Evolutionary conservation across 106 monocot genomes (phyloP), one percentile per base, ranked within the genome.

Genomic region (Allium cepa): DNA sequence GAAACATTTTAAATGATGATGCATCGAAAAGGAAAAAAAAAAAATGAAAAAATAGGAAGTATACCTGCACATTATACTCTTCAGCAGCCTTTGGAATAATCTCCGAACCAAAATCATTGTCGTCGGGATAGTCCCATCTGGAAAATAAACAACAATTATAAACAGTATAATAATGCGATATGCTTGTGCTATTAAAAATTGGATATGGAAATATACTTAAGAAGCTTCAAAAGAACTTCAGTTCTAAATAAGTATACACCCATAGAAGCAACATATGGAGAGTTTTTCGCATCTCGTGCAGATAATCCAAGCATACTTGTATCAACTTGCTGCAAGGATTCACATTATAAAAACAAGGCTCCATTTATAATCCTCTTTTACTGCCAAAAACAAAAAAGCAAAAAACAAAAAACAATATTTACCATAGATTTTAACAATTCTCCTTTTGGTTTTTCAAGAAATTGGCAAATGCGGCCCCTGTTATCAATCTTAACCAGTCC

Each of bases 91-190:
- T 63, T 59, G 85, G 82, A 70, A 86, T 82, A 47, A 86, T 77
- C 63, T 86, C 81, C 16, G 82, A 86, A 7, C 86, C 82, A 73
- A 86, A 86, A 59, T 86, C 86, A 73, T 86, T 82, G 47, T 69
- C 78, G 45, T 57, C 69, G 18, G 82, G 79, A 86, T 81, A 86
- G 8, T 67, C 58, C 27, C 14, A 58, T 66, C 85, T 85, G 64
- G 64, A 68, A 67, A 53, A 11, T 52, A 56, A 66, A 7, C 47
- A 68, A 14, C 48, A 46, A 15, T 8, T 55, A 55, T 36, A 16
- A 36, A 36, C 36, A 36, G 36, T 36, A 5, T 36, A 36, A 36
- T 36, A 36, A 36, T 36, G 36, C 5, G 3, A 36, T 36, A 36
- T 36, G 36, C 36, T 36, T 36, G 36, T 36, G 5, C 5, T 36